Evolutionary conservation across 2,329 filamentous ascomycete genomes (phyloP).

Genomic region (Aphanocladium album): DNA sequence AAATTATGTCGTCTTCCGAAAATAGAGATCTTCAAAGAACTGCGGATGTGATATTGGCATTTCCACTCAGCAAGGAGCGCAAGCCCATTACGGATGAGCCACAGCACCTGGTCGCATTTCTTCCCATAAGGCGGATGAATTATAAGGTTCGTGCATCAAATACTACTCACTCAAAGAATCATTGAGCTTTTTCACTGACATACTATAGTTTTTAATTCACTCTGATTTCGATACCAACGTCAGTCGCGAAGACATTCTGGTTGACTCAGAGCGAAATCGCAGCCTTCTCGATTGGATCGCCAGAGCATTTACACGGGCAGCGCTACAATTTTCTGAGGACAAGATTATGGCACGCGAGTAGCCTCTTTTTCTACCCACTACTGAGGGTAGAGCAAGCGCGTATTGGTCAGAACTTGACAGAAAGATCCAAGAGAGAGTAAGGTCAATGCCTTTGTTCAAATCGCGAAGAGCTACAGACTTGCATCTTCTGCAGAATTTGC

Average conservation of each 20-base stretch:
- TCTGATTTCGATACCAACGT: conserved; percentile 45
- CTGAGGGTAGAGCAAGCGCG: conserved; percentile 20
- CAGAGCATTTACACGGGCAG: conserved; percentile 32
- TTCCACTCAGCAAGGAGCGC: conserved; percentile 32
- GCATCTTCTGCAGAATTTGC: too few species aligned
- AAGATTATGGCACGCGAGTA: conserved; percentile 33
- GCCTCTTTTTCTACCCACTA: conserved; percentile 39
- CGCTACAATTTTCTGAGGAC: conserved; percentile 34
- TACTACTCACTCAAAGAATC: too few species aligned
- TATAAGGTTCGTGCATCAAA: conserved; percentile 26
- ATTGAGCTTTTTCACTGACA: background rate
- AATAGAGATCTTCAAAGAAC: conserved; percentile 18
- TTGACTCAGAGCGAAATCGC: conserved; percentile 33
- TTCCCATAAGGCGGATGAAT: conserved; percentile 42
- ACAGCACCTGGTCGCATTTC: conserved; percentile 41
- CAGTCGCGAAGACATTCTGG: conserved; percentile 37
- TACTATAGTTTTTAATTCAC: conserved; percentile 41
- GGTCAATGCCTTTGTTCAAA: conserved; percentile 13
- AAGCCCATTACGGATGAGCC: conserved; percentile 29
- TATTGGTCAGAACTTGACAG: conserved; percentile 24
- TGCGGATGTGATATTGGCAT: conserved; percentile 39
- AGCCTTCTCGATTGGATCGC: conserved; percentile 31
- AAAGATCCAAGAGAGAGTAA: conserved; percentile 20
- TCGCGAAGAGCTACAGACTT: conserved; percentile 8
- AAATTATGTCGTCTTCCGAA: conserved; percentile 20